Base-by-base conservation (phyloP, 768 basidiomycete species). In the Amanita pallidorosea region DNA sequence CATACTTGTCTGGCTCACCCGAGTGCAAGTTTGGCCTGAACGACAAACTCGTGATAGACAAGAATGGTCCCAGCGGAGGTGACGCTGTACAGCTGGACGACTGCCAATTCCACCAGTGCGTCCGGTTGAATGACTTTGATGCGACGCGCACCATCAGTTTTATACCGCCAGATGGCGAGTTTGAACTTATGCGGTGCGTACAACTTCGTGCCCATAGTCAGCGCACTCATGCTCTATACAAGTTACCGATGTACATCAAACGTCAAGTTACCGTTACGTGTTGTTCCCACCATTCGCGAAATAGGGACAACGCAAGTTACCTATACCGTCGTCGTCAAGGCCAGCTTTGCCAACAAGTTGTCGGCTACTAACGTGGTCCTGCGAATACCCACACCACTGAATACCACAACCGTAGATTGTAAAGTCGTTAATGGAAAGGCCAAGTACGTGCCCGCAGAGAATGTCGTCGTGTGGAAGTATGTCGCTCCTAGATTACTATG, bases 1-100 rank as follows among this genome's bases (percentile, higher is more conserved):
- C 95, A 5, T 99, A 98, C 64, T 74, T 99, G 25, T 85, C 91
- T 25, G 96, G 96, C 12, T 95, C 89, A 11, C 96, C 96, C 0
- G 96, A 99, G 61, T 98, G 96, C 76, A 97, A 97, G 65, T 98
- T 99, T 57, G 96, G 96, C 11, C 72, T 99, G 55, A 99, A 99
- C 60, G 96, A 98, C 70, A 98, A 98, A 67, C 79, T 98, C 20
- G 93, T 98, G 20, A 86, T 98, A 44, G 93, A 96, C 73, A 93
- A 93, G 70, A 79, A 75, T 61, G 76, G 78, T 51, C 72, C 74
- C n/a, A 76, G 78, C 18, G 72, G 73, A 18, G 73, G 78, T 47
- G 85, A 89, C 56, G 88, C 90, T 2, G 95, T 99, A 31, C 94
- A 98, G 63, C 70, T 98, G 43, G 96, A 99, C 60, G 95, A 99